Evolutionary conservation across 2,329 filamentous ascomycete genomes (phyloP).

Genomic region (Juglanconis sp.): DNA sequence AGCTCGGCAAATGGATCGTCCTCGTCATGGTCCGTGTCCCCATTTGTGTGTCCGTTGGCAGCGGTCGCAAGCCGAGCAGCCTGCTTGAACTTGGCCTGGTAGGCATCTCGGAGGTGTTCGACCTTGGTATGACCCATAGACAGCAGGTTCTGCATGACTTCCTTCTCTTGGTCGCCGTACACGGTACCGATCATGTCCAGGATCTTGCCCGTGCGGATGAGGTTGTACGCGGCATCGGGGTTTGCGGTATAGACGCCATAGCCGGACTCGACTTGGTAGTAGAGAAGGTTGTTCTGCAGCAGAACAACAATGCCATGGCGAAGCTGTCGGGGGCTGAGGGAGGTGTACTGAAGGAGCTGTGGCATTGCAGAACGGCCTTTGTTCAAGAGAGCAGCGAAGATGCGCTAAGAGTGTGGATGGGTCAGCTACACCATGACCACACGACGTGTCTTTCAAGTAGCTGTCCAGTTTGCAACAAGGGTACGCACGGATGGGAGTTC

Average conservation of each 20-base stretch:
- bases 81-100: constrained; percentile 35
- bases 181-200: constrained; percentile 70
- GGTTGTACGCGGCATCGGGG: constrained; percentile 72
- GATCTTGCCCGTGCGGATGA: constrained; percentile 79
- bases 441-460: constrained; percentile 7
- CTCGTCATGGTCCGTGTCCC: constrained; percentile 29
- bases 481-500: constrained; percentile 82
- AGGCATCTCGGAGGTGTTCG: constrained; percentile 65
- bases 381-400: constrained; percentile 74
- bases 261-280: constrained; percentile 64
- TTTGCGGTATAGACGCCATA: constrained; percentile 82
- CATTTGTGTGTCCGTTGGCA: constrained; percentile 16
- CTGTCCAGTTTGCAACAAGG: constrained; percentile 17
- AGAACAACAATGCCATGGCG: constrained; percentile 80
- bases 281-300: constrained; percentile 83
- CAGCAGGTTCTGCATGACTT: constrained; percentile 72
- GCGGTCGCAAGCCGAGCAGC: constrained; percentile 18
- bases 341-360: constrained; percentile 68
- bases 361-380: constrained; percentile 73
- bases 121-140: constrained; percentile 74
- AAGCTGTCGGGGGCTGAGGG: constrained; percentile 70
- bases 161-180: constrained; percentile 71
- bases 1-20: background rate
- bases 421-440: constrained; percentile 17
- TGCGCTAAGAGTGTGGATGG: constrained; percentile 56